Evolutionary conservation across 1,139 yeast genomes (phyloP).

Genomic region (Wickerhamiella pararugosa): DNA sequence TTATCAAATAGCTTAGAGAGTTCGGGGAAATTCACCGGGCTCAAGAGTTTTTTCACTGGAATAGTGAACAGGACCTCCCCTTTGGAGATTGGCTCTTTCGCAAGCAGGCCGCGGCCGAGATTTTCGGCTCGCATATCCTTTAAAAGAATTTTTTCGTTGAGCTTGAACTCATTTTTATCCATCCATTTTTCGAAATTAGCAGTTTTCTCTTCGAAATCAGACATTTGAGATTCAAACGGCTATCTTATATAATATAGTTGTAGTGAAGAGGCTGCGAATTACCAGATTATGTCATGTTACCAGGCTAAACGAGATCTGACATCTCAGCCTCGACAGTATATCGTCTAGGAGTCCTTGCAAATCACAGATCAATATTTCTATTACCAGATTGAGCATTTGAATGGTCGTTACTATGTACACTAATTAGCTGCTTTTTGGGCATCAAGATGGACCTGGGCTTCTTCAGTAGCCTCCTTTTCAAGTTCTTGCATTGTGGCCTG

Average conservation of each 20-base stretch:
- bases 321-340: too few relatives aligned
- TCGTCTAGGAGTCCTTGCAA: too few relatives aligned
- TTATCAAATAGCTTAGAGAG: conserved; percentile 26
- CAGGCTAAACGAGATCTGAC: too few relatives aligned
- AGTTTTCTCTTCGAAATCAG: neutral
- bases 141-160: conserved; percentile 43
- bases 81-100: conserved; percentile 43
- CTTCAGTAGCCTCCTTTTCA: conserved; percentile 24
- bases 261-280: too few relatives aligned
- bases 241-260: too few relatives aligned
- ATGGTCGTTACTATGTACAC: conserved; percentile 10
- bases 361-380: neutral
- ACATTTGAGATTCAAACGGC: too few relatives aligned
- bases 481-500: conserved; percentile 47
- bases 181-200: conserved; percentile 35
- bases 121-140: conserved; percentile 40
- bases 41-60: conserved; percentile 42
- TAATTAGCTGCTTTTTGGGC: conserved; percentile 7
- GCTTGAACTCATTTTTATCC: conserved; percentile 27
- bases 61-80: conserved; percentile 51
- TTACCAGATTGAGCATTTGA: too few relatives aligned
- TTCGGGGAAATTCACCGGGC: conserved; percentile 28
- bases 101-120: conserved; percentile 73
- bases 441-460: neutral
- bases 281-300: too few relatives aligned